Conservation (phyloP, 140 eudicot species). For the Flaveria floridana region DNA sequence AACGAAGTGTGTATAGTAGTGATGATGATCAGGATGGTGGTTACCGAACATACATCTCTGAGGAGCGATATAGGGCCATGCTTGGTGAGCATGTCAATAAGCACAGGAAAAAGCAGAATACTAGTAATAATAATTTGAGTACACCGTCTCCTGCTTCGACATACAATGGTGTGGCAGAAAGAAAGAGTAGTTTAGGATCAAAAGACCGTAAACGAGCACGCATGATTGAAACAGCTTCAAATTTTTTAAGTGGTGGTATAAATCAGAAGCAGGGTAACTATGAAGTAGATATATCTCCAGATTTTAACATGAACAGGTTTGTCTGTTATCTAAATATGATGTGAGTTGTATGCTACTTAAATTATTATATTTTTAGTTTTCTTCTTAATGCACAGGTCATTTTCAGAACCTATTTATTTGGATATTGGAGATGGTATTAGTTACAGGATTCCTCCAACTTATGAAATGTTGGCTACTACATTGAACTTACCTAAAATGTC, state of each 20-base stretch:
- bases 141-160: slow-evolving; percentile 41
- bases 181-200: slow-evolving; percentile 40
- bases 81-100: slow-evolving; percentile 83
- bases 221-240: slow-evolving; percentile 40
- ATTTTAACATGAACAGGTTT: slow-evolving; percentile 56
- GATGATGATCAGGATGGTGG: slow-evolving; percentile 68
- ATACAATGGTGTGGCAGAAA: slow-evolving; percentile 39
- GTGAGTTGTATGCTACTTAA: slow-evolving; percentile 15
- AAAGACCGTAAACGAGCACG: slow-evolving; percentile 53
- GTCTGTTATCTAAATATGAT: slow-evolving; percentile 12
- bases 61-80: slow-evolving; percentile 78
- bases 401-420: slow-evolving; percentile 64
- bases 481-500: slow-evolving; percentile 67
- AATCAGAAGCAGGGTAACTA: slow-evolving; percentile 50
- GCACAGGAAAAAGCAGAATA: slow-evolving; percentile 62
- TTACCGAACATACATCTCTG: slow-evolving; percentile 49
- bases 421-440: slow-evolving; percentile 82
- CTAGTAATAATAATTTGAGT: slow-evolving; percentile 35
- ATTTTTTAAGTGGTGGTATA: background rate
- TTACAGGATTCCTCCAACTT: slow-evolving; percentile 76
- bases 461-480: slow-evolving; percentile 65
- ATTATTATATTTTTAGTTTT: background rate
- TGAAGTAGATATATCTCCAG: slow-evolving; percentile 44
- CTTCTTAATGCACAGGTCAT: slow-evolving; percentile 46
- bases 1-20: slow-evolving; percentile 50